Base-by-base conservation (phyloP, 805 yeast species). In the Yamadazyma laniorum region DNA sequence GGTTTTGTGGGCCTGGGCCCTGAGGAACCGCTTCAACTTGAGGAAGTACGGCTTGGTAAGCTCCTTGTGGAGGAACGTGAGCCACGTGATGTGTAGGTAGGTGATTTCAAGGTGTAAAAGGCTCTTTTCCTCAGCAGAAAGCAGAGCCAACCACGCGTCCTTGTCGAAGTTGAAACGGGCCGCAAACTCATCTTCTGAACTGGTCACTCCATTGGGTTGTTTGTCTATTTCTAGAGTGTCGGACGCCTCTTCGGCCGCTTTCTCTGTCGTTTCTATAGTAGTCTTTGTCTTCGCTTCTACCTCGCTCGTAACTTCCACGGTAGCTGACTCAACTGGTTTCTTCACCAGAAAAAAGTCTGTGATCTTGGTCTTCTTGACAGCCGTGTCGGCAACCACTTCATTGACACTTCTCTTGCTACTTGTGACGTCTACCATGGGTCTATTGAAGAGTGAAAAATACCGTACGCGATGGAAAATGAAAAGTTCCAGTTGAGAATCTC, bases 31-130 rank as follows among this genome's bases (percentile, higher is more conserved):
- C 50, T 91, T 91, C 48, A 93, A 67, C 7, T 75, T 59, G 7
- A 90, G 56, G 52, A 93, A 93, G 57, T 89, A 91, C 3, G 95
- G 90, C 57, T 90, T 87, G 8, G 84, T 80, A 38, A 93, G 69
- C 50, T 90, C 96, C 16, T 65, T 55, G 50, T 80, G 77, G 14
- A 93, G 66, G 2, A 75, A 68, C 3, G 72, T 70, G 16, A 93
- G 75, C 99, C 99, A 93, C 0, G 87, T 70, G 8, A 75, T 74
- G 44, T 86, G 89, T 44, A 93, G 61, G 0, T 86, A 77, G 1
- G 67, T 58, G 27, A 88, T 75, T 56, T 93, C 99, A 7, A 84
- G 63, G 14, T 70, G 58, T 2, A 89, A 70, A 3, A 89, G 64
- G 2, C 60, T 61, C 32, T 52, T 59, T 28, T 77, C 72, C 31